Evolutionary conservation across 495 filamentous ascomycete genomes (phyloP).

Genomic region (Penicillium daleae): DNA sequence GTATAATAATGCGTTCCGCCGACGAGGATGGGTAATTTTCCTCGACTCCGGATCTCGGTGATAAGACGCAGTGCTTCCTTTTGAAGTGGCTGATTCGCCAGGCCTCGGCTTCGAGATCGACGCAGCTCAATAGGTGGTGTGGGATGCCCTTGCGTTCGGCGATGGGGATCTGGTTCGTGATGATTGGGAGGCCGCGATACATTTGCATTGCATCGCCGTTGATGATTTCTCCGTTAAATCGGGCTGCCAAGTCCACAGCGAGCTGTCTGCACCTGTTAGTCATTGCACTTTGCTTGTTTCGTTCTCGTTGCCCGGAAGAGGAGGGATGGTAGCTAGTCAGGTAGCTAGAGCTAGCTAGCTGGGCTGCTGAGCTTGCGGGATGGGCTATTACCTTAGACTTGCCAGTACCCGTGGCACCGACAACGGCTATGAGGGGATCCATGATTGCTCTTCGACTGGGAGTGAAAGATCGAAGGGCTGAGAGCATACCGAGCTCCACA

Average conservation of each 20-base stretch:
- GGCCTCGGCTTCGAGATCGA: constrained; percentile 72
- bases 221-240: constrained; percentile 92
- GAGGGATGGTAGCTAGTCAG: background rate
- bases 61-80: constrained; percentile 70
- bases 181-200: constrained; percentile 89
- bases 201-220: constrained; percentile 99
- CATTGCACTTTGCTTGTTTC: background rate
- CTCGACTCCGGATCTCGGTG: constrained; percentile 72
- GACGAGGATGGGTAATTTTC: constrained; percentile 85
- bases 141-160: constrained; percentile 80
- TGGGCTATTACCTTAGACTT: constrained; percentile 81
- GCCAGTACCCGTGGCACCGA: constrained; percentile 93
- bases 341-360: background rate
- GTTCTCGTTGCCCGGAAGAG: background rate
- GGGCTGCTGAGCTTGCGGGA: background rate
- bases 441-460: constrained; percentile 30
- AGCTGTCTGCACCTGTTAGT: constrained; percentile 65
- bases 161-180: constrained; percentile 86
- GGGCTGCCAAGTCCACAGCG: constrained; percentile 82
- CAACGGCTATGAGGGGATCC: constrained; percentile 75
- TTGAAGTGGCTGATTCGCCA: constrained; percentile 81
- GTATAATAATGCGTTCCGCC: constrained; percentile 96
- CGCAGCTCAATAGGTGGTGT: constrained; percentile 84
- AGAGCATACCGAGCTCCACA: constrained; percentile 31
- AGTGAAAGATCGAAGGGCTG: constrained; percentile 28